Percentiles rank a stretch among this genome's conserved stretches.
Evolutionary conservation across 768 basidiomycete species (phyloP).

Genomic region (Termitomyces sp.): DNA sequence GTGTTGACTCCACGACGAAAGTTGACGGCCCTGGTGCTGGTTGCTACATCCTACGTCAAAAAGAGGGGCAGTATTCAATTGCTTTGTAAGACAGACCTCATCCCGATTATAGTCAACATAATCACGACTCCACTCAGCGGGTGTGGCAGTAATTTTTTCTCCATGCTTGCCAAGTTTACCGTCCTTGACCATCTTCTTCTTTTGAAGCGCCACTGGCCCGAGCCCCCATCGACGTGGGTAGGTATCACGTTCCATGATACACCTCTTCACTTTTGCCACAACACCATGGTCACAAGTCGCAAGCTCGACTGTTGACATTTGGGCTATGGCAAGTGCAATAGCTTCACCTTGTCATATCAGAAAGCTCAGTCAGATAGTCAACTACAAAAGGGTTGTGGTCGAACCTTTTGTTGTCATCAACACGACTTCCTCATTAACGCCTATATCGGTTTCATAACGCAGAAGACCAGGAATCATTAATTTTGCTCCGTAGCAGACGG

Average conservation of each 20-base stretch:
- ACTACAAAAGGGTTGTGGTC: neutral
- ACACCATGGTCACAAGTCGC: constrained; percentile 98
- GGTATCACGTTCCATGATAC: constrained; percentile 99
- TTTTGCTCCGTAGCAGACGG: constrained; percentile 98
- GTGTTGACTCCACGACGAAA: constrained; percentile 18
- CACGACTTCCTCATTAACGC: constrained; percentile 93
- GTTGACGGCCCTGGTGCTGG: constrained; percentile 35
- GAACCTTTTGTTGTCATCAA: constrained; percentile 97
- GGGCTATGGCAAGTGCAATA: constrained; percentile 90
- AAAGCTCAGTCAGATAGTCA: neutral
- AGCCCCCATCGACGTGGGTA: constrained; percentile 98
- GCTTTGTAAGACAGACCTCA: constrained; percentile 23
- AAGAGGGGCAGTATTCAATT: constrained; percentile 5
- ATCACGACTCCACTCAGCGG: constrained; percentile 85
- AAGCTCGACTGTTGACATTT: constrained; percentile 98
- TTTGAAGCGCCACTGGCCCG: constrained; percentile 94
- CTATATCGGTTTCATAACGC: constrained; percentile 94
- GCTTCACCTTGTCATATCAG: constrained; percentile 64
- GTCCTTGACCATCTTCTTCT: constrained; percentile 99
- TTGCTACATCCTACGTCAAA: constrained; percentile 17
- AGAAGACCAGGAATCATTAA: constrained; percentile 99
- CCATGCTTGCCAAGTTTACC: constrained; percentile 96
- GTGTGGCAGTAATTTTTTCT: constrained; percentile 83
- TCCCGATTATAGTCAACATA: constrained; percentile 92
- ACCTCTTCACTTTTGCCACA: constrained; percentile 97